Conservation (phyloP, 1,284 basidiomycete genomes). For the Malassezia caprae region DNA sequence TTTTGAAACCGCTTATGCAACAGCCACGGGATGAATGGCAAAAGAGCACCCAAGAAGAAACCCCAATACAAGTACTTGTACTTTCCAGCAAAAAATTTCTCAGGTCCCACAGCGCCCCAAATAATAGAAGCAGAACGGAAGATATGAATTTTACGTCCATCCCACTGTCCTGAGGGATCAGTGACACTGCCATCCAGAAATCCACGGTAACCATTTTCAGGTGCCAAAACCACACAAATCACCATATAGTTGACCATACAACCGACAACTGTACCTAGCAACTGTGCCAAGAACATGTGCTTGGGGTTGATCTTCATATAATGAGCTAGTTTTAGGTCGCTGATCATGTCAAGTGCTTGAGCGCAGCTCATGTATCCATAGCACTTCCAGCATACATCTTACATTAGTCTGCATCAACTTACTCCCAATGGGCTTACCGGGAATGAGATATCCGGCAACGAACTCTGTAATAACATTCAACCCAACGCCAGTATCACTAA, state of each 20-base stretch:
- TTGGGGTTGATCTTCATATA: constrained; percentile 48
- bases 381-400: constrained; percentile 47
- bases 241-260: constrained; percentile 50
- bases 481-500: constrained; percentile 51
- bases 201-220: constrained; percentile 32
- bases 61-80: constrained; percentile 49
- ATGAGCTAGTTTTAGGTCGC: constrained; percentile 51
- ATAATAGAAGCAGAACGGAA: constrained; percentile 51
- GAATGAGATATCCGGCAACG: constrained; percentile 51
- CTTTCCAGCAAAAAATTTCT: constrained; percentile 51
- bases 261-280: constrained; percentile 51
- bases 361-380: constrained; percentile 50
- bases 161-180: constrained; percentile 52
- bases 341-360: constrained; percentile 48
- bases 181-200: constrained; percentile 49
- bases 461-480: constrained; percentile 51
- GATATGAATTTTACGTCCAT: constrained; percentile 44
- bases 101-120: constrained; percentile 51
- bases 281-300: constrained; percentile 53
- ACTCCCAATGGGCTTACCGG: constrained; percentile 52
- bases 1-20: constrained; percentile 49
- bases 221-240: constrained; percentile 49
- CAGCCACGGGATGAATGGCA: constrained; percentile 50
- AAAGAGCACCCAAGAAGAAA: constrained; percentile 50
- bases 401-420: not conserved